phyloP scores from a whole-genome alignment of 139 green algal genomes.

The Chlorella ohadii region DNA sequence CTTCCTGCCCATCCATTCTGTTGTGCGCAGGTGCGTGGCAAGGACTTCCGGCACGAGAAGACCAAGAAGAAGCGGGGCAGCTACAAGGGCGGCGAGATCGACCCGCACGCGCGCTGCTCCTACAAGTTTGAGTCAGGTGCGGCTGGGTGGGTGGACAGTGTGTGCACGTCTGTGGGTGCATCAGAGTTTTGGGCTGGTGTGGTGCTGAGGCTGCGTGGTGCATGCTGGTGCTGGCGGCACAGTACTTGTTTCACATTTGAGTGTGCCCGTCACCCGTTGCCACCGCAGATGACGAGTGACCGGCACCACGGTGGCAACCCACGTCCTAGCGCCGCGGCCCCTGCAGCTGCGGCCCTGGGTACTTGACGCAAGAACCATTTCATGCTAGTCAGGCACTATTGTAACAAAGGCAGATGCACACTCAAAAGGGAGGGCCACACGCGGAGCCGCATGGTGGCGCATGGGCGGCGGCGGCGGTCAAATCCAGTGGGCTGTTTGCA shows the following conservation, averaged over 20 bases:
- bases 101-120: conserved; percentile 75
- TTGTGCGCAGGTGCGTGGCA: conserved; percentile 65
- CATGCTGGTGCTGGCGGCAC: no score
- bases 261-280: neutral
- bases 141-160: neutral
- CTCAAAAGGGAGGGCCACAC: no score
- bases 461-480: no score
- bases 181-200: no score
- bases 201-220: no score
- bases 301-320: neutral
- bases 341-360: neutral
- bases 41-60: conserved; percentile 99
- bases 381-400: no score
- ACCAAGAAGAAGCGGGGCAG: conserved; percentile 99
- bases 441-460: no score
- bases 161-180: no score
- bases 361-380: neutral
- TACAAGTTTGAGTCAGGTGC: conserved; percentile 91
- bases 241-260: no score
- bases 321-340: neutral
- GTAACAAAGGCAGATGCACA: no score
- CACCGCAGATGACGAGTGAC: conserved; percentile 2
- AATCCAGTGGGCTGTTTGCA: no score
- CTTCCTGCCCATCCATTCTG: neutral
- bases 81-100: conserved; percentile 93